Conservation (phyloP, 31 red algal species). For the Porphyra umbilicalis region DNA sequence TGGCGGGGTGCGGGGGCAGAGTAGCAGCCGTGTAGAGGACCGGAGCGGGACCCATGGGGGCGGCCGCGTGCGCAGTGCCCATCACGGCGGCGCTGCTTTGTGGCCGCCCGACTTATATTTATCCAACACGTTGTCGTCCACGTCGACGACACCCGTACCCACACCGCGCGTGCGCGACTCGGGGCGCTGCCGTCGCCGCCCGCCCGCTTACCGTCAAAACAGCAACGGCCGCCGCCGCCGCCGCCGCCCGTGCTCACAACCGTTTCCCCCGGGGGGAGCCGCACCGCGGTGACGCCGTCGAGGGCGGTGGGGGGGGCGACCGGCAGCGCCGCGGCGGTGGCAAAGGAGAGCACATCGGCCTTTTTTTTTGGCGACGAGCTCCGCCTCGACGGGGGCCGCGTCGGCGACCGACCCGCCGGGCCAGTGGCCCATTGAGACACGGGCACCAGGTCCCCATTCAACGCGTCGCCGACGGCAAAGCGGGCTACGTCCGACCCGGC, state of each 20-base stretch:
- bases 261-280: constrained; percentile 16
- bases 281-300: constrained; percentile 7
- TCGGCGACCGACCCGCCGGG: constrained; percentile 10
- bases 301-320: constrained; percentile 22
- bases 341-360: constrained; percentile 17
- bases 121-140: no score
- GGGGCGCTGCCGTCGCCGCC: no score
- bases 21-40: no score
- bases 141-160: no score
- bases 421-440: constrained; percentile 1
- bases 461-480: constrained; percentile 40
- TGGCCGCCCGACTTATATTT: no score
- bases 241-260: constrained; percentile 46
- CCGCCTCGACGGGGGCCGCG: neutral
- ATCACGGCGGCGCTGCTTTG: no score
- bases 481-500: constrained; percentile 27
- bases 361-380: constrained; percentile 23
- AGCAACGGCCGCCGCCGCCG: no score
- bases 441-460: constrained; percentile 40
- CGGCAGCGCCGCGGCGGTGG: constrained; percentile 30
- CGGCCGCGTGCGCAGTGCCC: no score
- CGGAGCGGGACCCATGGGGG: no score
- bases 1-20: no score
- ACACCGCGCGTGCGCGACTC: no score
- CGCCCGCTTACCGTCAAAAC: no score